Evolutionary conservation across 768 basidiomycete genomes (phyloP).

Genomic region (Mrakia hoshinonis): DNA sequence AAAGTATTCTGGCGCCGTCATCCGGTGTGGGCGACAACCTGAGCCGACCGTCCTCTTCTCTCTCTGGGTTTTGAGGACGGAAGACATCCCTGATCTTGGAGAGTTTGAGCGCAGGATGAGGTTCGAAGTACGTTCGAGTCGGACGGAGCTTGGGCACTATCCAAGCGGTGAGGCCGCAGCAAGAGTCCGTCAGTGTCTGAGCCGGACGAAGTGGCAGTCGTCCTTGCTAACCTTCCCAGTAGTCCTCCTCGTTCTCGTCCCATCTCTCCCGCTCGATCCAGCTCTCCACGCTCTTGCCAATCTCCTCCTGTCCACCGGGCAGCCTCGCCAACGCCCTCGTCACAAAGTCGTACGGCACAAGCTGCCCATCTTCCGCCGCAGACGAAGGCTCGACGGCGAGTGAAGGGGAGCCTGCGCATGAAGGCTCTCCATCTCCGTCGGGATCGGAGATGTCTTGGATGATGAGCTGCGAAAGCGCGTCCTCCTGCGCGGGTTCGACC

Average conservation of each 20-base stretch:
- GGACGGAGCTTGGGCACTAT: neutral
- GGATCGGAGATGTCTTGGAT: neutral
- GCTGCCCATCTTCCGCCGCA: neutral
- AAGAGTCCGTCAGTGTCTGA: neutral
- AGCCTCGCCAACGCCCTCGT: neutral
- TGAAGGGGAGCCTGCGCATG: neutral
- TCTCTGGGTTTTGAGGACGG: neutral
- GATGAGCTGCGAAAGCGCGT: neutral
- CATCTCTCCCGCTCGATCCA: conserved; percentile 6
- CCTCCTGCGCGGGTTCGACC: neutral
- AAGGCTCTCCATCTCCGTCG: neutral
- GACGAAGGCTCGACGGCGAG: neutral
- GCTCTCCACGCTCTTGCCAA: neutral
- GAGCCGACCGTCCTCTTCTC: neutral
- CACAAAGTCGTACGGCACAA: neutral
- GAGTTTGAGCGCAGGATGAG: neutral
- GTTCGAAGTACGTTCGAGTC: neutral
- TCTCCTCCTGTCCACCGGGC: neutral
- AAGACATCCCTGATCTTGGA: neutral
- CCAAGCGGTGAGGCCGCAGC: no score
- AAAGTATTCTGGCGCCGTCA: no score
- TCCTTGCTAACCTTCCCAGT: neutral
- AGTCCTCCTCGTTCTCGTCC: neutral
- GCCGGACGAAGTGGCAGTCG: neutral
- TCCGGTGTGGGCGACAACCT: neutral